Evolutionary conservation across 1,284 basidiomycete genomes (phyloP).

Genomic region (Cryptococcus maquisensis): DNA sequence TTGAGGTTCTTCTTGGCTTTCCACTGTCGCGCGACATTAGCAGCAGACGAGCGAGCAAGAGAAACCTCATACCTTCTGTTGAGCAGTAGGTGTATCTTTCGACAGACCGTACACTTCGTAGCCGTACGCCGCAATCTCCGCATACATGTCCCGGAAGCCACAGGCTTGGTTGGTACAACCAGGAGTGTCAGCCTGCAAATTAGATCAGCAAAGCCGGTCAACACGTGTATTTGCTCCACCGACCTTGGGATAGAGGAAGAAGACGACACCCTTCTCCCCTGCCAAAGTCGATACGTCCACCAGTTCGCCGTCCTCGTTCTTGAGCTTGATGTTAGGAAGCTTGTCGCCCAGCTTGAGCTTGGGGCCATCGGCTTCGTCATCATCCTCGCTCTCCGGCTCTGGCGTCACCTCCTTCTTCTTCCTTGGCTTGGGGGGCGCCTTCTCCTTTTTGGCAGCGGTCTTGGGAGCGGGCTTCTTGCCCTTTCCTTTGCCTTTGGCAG

Average conservation of each 20-base stretch:
- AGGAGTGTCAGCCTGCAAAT: conserved; percentile 53
- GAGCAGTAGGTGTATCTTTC: conserved; percentile 71
- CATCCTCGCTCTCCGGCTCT: conserved; percentile 12
- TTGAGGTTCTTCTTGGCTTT: conserved; percentile 65
- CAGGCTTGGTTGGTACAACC: conserved; percentile 87
- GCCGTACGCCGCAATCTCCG: conserved; percentile 63
- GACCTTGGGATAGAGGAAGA: conserved; percentile 63
- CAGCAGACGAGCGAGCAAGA: neutral
- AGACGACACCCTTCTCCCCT: conserved; percentile 67
- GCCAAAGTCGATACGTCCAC: conserved; percentile 44
- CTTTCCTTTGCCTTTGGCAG: neutral
- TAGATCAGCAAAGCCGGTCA: neutral
- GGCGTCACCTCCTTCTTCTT: conserved; percentile 38
- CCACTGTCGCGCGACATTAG: conserved; percentile 31
- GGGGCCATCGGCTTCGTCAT: conserved; percentile 29
- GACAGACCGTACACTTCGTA: conserved; percentile 83
- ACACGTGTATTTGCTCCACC: neutral
- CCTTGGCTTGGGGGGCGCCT: conserved; percentile 15
- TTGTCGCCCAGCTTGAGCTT: conserved; percentile 66
- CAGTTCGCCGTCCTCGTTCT: conserved; percentile 55
- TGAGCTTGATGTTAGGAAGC: conserved; percentile 69
- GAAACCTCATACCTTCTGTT: conserved; percentile 61
- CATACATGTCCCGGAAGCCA: conserved; percentile 75
- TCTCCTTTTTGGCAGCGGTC: conserved; percentile 19
- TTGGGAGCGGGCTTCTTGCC: conserved; percentile 24